Conservation (phyloP, 2,329 filamentous ascomycete species). For the Botrytis fabae region DNA sequence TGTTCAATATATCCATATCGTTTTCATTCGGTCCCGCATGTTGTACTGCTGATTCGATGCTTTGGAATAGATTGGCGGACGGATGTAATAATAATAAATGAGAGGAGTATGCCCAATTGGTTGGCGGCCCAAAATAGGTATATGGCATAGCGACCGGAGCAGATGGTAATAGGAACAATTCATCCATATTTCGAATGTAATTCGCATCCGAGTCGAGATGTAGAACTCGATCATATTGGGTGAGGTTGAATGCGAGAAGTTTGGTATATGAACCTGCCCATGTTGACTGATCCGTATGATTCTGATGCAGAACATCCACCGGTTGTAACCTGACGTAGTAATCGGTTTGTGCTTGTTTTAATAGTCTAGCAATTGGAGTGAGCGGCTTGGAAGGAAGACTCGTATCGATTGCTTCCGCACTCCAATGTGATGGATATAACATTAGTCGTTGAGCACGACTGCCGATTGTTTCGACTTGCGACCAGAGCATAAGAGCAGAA, state of each 20-base stretch:
- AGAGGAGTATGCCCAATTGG: slow-evolving; percentile 32
- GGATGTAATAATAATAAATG: slow-evolving; percentile 36
- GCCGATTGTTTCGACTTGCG: slow-evolving; percentile 36
- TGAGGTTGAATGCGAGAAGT: slow-evolving; percentile 39
- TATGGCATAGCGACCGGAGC: slow-evolving; percentile 37
- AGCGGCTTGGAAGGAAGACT: slow-evolving; percentile 26
- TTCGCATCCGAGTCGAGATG: slow-evolving; percentile 34
- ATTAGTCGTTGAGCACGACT: slow-evolving; percentile 36
- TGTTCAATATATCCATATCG: slow-evolving; percentile 46
- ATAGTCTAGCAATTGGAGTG: slow-evolving; percentile 33
- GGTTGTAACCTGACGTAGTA: slow-evolving; percentile 36
- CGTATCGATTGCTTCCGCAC: slow-evolving; percentile 30
- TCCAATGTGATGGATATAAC: slow-evolving; percentile 37
- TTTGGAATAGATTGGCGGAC: slow-evolving; percentile 28
- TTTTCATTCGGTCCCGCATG: slow-evolving; percentile 29
- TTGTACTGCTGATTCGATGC: slow-evolving; percentile 29
- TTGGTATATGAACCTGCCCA: slow-evolving; percentile 37
- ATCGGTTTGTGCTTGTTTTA: slow-evolving; percentile 31
- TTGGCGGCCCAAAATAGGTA: slow-evolving; percentile 33
- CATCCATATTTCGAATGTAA: slow-evolving; percentile 34
- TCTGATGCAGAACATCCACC: slow-evolving; percentile 31
- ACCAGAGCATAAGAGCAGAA: slow-evolving; percentile 38
- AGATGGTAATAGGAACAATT: slow-evolving; percentile 35
- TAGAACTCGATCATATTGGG: slow-evolving; percentile 34
- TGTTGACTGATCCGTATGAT: slow-evolving; percentile 26